These are phyloP conservation scores for Ailanthus altissimus DNA, from an alignment of 345 rosid genomes.

Conservation along the genomic window DNA sequence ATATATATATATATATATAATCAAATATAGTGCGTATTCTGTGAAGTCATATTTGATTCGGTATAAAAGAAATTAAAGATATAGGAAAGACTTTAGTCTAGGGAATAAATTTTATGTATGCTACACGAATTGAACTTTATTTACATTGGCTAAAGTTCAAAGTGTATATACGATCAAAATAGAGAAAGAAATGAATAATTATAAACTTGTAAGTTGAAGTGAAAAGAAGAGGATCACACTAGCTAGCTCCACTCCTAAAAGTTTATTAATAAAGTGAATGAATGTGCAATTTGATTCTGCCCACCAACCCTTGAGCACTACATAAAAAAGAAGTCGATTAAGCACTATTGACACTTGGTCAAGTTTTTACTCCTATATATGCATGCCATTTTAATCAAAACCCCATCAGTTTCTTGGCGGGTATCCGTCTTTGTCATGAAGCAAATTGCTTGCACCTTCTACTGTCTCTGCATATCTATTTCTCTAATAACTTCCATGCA, in stretches of 20 bases:
- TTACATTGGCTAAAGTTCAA: too few relatives aligned
- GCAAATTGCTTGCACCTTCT: not conserved
- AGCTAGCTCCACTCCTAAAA: too few relatives aligned
- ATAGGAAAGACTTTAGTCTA: too few relatives aligned
- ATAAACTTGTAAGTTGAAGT: too few relatives aligned
- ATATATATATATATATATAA: too few relatives aligned
- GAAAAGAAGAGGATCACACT: not conserved
- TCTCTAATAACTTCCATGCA: not conserved
- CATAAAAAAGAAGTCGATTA: not conserved
- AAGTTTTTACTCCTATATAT: not conserved
- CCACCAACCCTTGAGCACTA: constrained; percentile 12
- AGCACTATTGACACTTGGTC: not conserved
- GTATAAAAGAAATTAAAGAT: too few relatives aligned
- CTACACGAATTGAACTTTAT: too few relatives aligned
- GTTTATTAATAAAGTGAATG: not conserved
- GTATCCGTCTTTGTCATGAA: not conserved
- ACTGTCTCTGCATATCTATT: not conserved
- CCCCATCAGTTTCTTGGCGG: not conserved
- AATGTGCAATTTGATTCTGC: not conserved
- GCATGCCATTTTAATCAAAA: not conserved
- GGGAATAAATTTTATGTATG: too few relatives aligned
- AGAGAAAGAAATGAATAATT: too few relatives aligned
- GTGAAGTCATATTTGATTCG: too few relatives aligned
- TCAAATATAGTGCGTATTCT: too few relatives aligned
- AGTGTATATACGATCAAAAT: too few relatives aligned